A percentile compares a stretch with the other conserved stretches of the same genome.
Evolutionary conservation across 2,329 filamentous ascomycete genomes (phyloP).

Genomic region (Magnaporthiopsis incrustans): DNA sequence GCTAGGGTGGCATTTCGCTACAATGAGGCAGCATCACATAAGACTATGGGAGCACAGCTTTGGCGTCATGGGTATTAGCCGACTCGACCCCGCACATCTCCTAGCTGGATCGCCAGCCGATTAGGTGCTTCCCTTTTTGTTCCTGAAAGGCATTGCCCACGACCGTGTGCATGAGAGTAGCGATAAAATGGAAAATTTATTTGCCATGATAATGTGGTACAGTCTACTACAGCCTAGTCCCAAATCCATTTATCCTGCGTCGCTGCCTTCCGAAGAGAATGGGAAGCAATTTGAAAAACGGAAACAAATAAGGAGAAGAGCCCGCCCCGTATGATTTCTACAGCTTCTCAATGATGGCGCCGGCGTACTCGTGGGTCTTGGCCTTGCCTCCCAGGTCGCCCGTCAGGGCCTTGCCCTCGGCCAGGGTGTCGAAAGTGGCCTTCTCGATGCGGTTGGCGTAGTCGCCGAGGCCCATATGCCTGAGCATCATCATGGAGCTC

Average conservation of each 20-base stretch:
- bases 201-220: not conserved
- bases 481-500: conserved; percentile 98
- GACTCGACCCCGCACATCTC: not conserved
- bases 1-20: not conserved
- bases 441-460: conserved; percentile 85
- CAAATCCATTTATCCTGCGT: conserved; percentile 6
- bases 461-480: conserved; percentile 87
- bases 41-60: too few relatives aligned
- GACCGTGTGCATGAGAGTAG: not conserved
- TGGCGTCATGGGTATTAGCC: too few relatives aligned
- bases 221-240: conserved; percentile 5
- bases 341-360: conserved; percentile 73
- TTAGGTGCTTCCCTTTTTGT: not conserved
- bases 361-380: conserved; percentile 91
- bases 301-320: conserved; percentile 8
- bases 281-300: not conserved
- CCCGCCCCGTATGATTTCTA: conserved; percentile 29
- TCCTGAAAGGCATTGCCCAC: not conserved
- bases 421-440: conserved; percentile 89
- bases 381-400: conserved; percentile 94
- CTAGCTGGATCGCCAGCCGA: not conserved
- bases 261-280: conserved; percentile 2
- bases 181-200: not conserved
- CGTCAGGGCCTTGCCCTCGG: conserved; percentile 93
- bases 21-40: too few relatives aligned